These are phyloP conservation scores for Aspergillus leporis DNA, from an alignment of 495 filamentous ascomycete species.

Conservation along the genomic window DNA sequence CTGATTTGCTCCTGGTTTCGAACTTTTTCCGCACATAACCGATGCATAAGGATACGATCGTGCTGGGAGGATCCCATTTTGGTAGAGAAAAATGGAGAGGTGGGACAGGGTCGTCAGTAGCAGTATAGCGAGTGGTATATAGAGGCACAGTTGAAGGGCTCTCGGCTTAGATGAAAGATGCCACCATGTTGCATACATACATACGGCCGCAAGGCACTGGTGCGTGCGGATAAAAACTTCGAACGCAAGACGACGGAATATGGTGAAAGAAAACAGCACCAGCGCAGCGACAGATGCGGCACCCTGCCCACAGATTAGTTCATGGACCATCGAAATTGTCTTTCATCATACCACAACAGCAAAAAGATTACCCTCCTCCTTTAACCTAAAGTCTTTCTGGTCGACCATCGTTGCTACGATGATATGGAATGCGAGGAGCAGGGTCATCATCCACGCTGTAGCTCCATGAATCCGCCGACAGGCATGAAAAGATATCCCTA, in stretches of 20 bases:
- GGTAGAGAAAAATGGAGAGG: slow-evolving; percentile 25
- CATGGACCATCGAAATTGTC: background rate
- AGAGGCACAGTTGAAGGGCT: slow-evolving; percentile 28
- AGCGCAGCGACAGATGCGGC: slow-evolving; percentile 17
- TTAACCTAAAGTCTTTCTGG: slow-evolving; percentile 10
- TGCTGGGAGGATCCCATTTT: slow-evolving; percentile 25
- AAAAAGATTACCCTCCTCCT: slow-evolving; percentile 17
- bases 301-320: slow-evolving; percentile 18
- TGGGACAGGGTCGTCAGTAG: slow-evolving; percentile 21
- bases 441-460: no score
- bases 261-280: slow-evolving; percentile 23
- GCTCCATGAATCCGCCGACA: no score
- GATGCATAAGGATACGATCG: slow-evolving; percentile 20
- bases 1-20: background rate
- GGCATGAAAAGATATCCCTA: no score
- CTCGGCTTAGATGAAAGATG: slow-evolving; percentile 19
- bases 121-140: slow-evolving; percentile 26
- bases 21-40: no score
- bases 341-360: slow-evolving; percentile 19
- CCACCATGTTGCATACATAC: slow-evolving; percentile 29
- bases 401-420: slow-evolving; percentile 10
- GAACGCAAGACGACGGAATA: slow-evolving; percentile 27
- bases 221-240: slow-evolving; percentile 37
- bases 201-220: slow-evolving; percentile 26
- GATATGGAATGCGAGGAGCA: slow-evolving; percentile 14